These are phyloP conservation scores for Colletotrichum somersetense DNA, from an alignment of 2,329 filamentous ascomycete genomes.

Conservation along the genomic window DNA sequence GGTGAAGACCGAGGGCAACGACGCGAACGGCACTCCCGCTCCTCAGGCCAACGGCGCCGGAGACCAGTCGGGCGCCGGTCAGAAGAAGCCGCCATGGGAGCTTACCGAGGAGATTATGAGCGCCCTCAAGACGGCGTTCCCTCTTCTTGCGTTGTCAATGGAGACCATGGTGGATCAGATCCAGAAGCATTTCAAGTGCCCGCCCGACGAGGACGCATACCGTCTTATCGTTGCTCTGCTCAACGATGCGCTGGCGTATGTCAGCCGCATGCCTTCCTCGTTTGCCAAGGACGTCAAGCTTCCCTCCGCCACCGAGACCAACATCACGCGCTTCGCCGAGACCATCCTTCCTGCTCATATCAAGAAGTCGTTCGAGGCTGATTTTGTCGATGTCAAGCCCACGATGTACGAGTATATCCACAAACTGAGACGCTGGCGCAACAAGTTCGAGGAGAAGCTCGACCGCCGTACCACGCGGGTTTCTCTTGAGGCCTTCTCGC, in stretches of 20 bases:
- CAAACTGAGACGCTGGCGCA: constrained; percentile 94
- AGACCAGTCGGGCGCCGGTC: constrained; percentile 49
- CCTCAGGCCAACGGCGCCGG: constrained; percentile 39
- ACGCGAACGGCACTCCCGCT: constrained; percentile 46
- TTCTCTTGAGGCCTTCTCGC: constrained; percentile 87
- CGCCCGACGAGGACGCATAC: constrained; percentile 97
- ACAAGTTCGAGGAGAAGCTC: constrained; percentile 97
- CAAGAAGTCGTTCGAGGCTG: constrained; percentile 94
- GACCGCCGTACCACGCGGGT: constrained; percentile 82
- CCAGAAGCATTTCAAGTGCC: constrained; percentile 98
- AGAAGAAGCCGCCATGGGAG: constrained; percentile 92
- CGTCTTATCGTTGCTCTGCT: constrained; percentile 96
- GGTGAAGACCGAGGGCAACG: constrained; percentile 60
- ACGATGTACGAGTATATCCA: constrained; percentile 99
- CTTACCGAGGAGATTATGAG: constrained; percentile 96
- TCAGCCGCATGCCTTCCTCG: constrained; percentile 85
- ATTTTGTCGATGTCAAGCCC: constrained; percentile 94
- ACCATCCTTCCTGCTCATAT: constrained; percentile 96
- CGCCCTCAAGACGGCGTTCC: constrained; percentile 96
- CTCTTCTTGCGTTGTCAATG: constrained; percentile 95
- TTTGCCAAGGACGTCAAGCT: constrained; percentile 94
- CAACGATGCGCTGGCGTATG: constrained; percentile 94
- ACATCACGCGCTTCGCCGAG: constrained; percentile 96
- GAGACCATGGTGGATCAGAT: constrained; percentile 99
- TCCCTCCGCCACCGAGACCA: constrained; percentile 89